phyloP scores from a whole-genome alignment of 1,139 yeast genomes.

The Candida frijolesensis region DNA sequence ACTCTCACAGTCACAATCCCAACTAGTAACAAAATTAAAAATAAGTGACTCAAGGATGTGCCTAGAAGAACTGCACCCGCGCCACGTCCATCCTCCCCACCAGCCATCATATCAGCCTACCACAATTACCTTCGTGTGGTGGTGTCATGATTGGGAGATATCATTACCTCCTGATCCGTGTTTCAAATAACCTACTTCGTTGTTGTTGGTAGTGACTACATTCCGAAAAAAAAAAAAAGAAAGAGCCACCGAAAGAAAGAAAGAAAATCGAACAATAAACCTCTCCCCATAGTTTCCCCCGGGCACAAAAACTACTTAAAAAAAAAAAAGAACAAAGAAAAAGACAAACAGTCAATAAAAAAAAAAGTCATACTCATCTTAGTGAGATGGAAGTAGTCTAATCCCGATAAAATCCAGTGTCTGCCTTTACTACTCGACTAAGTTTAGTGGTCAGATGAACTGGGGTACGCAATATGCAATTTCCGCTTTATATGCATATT shows the following conservation, averaged over 20 bases:
- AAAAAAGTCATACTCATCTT: neutral
- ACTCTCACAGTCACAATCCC: too few species aligned
- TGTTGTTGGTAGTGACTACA: neutral
- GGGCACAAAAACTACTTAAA: neutral
- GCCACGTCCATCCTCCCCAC: too few species aligned
- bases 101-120: too few species aligned
- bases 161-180: neutral
- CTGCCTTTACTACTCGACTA: neutral
- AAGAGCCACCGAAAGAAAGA: neutral
- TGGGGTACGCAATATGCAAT: neutral
- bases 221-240: neutral
- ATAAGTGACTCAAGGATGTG: too few species aligned
- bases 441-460: neutral
- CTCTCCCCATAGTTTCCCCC: neutral
- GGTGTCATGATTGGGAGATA: too few species aligned
- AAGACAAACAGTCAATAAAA: neutral
- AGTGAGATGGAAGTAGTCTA: neutral
- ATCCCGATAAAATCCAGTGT: neutral
- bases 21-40: too few species aligned
- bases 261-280: neutral
- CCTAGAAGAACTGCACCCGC: too few species aligned
- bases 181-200: neutral
- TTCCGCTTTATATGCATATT: too few species aligned
- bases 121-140: too few species aligned
- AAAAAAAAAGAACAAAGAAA: neutral